phyloP scores from a whole-genome alignment of 768 basidiomycete species.

The Hericium erinaceus region DNA sequence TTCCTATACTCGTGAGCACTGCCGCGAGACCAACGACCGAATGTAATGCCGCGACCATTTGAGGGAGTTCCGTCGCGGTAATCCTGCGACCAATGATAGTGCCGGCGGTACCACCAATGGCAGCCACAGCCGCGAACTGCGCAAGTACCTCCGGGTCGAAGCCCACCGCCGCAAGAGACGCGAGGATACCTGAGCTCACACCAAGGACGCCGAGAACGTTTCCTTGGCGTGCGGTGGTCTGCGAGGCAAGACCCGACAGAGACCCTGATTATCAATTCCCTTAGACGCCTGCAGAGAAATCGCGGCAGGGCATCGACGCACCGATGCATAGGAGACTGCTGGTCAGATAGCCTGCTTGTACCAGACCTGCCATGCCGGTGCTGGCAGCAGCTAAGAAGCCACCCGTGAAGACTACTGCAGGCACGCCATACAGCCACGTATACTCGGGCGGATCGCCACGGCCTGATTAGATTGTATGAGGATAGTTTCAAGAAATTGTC shows the following conservation, averaged over 20 bases:
- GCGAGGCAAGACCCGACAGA: conserved; percentile 69
- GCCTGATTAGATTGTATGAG: conserved; percentile 29
- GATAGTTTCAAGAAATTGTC: neutral
- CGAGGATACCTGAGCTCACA: conserved; percentile 70
- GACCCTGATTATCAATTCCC: conserved; percentile 38
- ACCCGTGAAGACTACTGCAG: conserved; percentile 74
- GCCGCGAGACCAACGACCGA: conserved; percentile 88
- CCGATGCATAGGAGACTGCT: conserved; percentile 85
- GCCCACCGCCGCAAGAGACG: conserved; percentile 76
- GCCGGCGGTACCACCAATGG: conserved; percentile 64
- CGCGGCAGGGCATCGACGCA: conserved; percentile 16
- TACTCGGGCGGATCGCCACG: conserved; percentile 85
- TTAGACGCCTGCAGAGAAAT: neutral
- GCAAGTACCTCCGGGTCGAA: conserved; percentile 65
- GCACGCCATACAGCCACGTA: conserved; percentile 72
- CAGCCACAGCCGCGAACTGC: conserved; percentile 72
- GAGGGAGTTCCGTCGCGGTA: conserved; percentile 81
- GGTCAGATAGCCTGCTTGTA: conserved; percentile 81
- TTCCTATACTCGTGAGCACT: conserved; percentile 77
- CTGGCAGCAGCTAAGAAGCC: conserved; percentile 77
- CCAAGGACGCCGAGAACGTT: conserved; percentile 84
- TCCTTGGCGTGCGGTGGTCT: conserved; percentile 78
- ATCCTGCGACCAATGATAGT: conserved; percentile 72
- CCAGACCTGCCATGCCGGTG: conserved; percentile 77
- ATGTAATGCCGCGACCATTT: conserved; percentile 74